Evolutionary conservation across 306 rosid genomes (phyloP).

Genomic region (Notholithocarpus densiflorus): DNA sequence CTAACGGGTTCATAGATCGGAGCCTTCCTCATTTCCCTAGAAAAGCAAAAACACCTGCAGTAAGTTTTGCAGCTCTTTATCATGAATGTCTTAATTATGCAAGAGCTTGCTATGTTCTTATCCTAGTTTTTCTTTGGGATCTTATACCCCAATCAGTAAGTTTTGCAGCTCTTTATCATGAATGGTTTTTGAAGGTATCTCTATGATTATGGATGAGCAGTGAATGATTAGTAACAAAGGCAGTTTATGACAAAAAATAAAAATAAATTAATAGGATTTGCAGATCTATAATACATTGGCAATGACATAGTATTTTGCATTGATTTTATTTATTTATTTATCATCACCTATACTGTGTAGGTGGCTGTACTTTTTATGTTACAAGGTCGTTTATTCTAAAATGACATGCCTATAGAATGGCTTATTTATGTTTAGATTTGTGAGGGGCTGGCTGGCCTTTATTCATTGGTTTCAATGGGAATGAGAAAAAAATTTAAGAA

Average conservation of each 20-base stretch:
- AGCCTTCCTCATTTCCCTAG: slow-evolving; percentile 95
- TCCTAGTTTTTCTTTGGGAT: not conserved
- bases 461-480: too few relatives aligned
- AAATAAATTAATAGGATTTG: not conserved
- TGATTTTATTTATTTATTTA: not conserved
- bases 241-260: not conserved
- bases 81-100: not conserved
- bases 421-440: too few relatives aligned
- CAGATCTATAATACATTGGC: not conserved
- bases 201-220: not conserved
- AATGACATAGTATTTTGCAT: not conserved
- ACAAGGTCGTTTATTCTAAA: too few relatives aligned
- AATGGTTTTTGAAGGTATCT: not conserved
- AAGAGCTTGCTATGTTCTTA: not conserved
- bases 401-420: too few relatives aligned
- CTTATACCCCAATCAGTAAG: too few relatives aligned
- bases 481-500: too few relatives aligned
- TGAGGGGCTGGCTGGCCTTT: too few relatives aligned
- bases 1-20: slow-evolving; percentile 89
- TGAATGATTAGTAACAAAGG: not conserved
- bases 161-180: not conserved
- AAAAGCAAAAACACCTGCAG: slow-evolving; percentile 71
- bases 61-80: slow-evolving; percentile 34
- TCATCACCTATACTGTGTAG: too few relatives aligned
- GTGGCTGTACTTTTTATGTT: too few relatives aligned